These are phyloP conservation scores for Leishmania aethiopica DNA, from an alignment of 208 protist genomes.

Conservation along the genomic window DNA sequence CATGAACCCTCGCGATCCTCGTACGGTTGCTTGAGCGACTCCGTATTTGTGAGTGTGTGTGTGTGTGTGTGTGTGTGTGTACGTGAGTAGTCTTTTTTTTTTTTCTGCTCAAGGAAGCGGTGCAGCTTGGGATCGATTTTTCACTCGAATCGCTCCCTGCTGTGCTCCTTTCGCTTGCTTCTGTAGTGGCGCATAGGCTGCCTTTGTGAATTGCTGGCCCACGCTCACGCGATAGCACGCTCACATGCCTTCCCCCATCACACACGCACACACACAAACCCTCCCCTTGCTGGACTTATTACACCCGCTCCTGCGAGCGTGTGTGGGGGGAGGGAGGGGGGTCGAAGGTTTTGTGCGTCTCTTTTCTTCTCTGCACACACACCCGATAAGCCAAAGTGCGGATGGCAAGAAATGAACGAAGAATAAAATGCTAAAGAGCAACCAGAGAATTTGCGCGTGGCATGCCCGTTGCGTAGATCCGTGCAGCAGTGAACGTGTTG, in stretches of 20 bases:
- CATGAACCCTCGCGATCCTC: neutral
- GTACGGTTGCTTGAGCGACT: neutral
- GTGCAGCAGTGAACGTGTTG: neutral
- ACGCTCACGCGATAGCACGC: neutral
- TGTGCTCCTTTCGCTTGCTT: neutral
- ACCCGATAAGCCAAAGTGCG: neutral
- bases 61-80: neutral
- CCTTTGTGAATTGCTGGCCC: neutral
- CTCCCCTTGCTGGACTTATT: no score
- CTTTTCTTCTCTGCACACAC: neutral
- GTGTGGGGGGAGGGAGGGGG: neutral
- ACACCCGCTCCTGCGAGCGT: neutral
- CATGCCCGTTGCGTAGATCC: neutral
- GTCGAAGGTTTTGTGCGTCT: neutral
- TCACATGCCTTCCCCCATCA: neutral
- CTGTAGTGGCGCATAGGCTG: neutral
- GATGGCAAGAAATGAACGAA: neutral
- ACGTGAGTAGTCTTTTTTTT: neutral
- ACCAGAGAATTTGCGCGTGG: neutral
- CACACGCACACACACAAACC: neutral
- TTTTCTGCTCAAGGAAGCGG: neutral
- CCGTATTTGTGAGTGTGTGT: neutral
- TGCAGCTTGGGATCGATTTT: neutral
- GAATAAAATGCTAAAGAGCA: neutral
- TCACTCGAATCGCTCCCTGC: neutral